phyloP scores from a whole-genome alignment of 306 rosid species.

The Pueraria montana region DNA sequence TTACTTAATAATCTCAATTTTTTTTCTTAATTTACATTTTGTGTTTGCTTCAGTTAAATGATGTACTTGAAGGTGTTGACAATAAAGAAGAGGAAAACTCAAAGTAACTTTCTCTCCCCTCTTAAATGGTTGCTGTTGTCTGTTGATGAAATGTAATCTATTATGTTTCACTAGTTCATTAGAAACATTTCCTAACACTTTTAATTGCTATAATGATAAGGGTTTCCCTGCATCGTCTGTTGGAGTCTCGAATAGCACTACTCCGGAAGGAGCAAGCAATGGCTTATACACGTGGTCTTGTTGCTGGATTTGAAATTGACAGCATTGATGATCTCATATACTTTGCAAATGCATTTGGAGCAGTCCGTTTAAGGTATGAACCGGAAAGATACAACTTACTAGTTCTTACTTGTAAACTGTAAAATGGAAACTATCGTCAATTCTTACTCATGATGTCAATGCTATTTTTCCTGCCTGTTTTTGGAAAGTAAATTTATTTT shows the following conservation, averaged over 20 bases:
- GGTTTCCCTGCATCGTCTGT: slow-evolving; percentile 64
- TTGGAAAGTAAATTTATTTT: slow-evolving; percentile 24
- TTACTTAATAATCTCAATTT: not conserved
- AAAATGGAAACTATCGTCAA: slow-evolving; percentile 3
- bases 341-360: slow-evolving; percentile 80
- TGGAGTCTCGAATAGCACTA: slow-evolving; percentile 63
- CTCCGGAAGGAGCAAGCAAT: slow-evolving; percentile 77
- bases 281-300: slow-evolving; percentile 79
- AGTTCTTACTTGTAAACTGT: slow-evolving; percentile 31
- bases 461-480: not conserved
- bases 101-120: slow-evolving; percentile 56
- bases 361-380: slow-evolving; percentile 70
- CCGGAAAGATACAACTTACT: slow-evolving; percentile 15
- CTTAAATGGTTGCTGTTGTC: slow-evolving; percentile 30
- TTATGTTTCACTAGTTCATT: slow-evolving; percentile 19
- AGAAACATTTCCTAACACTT: slow-evolving; percentile 43
- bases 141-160: slow-evolving; percentile 41
- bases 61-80: slow-evolving; percentile 48
- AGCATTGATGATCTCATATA: slow-evolving; percentile 62
- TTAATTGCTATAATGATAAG: slow-evolving; percentile 45
- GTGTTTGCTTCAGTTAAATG: slow-evolving; percentile 56
- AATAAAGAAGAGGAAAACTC: slow-evolving; percentile 64
- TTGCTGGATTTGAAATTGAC: slow-evolving; percentile 70
- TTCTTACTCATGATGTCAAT: slow-evolving; percentile 7
- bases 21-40: slow-evolving; percentile 31